Conservation (phyloP, 148 eudicot genomes). For the Nyssa sinensis region DNA sequence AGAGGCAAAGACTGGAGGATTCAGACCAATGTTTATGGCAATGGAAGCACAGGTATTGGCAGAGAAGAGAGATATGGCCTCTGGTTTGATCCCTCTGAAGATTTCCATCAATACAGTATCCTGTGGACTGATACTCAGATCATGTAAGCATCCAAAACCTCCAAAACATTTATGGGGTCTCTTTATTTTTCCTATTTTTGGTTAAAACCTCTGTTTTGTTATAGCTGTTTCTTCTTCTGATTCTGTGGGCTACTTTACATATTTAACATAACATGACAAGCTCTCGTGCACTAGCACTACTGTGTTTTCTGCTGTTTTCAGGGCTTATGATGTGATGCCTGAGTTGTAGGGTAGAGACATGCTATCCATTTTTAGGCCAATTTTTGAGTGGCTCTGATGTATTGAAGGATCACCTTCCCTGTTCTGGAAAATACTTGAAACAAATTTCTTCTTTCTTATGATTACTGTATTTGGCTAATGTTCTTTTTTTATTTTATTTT, state of each 20-base stretch:
- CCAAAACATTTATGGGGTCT: not conserved
- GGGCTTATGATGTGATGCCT: slow-evolving; percentile 3
- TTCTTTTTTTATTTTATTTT: too few relatives aligned
- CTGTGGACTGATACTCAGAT: slow-evolving; percentile 76
- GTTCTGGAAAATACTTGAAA: not conserved
- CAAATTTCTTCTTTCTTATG: too few relatives aligned
- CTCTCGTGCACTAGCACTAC: not conserved
- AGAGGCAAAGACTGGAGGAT: slow-evolving; percentile 91
- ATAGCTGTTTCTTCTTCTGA: not conserved
- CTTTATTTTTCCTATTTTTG: slow-evolving; percentile 9
- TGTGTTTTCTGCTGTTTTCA: slow-evolving; percentile 3
- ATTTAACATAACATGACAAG: not conserved
- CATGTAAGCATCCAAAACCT: slow-evolving; percentile 40
- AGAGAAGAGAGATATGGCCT: slow-evolving; percentile 89
- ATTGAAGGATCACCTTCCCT: not conserved
- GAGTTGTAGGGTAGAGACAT: not conserved
- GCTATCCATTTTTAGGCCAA: slow-evolving; percentile 1
- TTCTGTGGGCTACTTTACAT: not conserved
- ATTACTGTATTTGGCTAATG: too few relatives aligned
- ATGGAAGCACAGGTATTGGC: slow-evolving; percentile 81
- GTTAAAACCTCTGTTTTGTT: not conserved
- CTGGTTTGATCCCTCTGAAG: slow-evolving; percentile 93
- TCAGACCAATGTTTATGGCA: slow-evolving; percentile 90
- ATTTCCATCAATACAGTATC: slow-evolving; percentile 77
- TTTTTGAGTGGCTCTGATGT: slow-evolving; percentile 4